These are phyloP conservation scores for Gymnopus androsaceus DNA, from an alignment of 1,284 basidiomycete species.

Conservation along the genomic window DNA sequence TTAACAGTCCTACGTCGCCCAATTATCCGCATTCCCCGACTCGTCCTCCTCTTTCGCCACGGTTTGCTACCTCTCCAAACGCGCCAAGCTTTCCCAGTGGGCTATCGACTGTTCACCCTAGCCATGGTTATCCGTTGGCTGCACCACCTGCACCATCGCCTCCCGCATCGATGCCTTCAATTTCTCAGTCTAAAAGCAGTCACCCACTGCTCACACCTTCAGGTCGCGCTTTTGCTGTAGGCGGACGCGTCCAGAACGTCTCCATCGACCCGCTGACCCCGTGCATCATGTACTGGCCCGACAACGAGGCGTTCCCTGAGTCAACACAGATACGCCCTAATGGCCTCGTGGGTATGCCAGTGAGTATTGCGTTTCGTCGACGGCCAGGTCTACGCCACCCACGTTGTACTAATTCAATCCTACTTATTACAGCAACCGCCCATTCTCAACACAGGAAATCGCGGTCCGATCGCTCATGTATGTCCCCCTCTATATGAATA, in stretches of 20 bases:
- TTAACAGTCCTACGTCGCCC: conserved; percentile 32
- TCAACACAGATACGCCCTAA: conserved; percentile 73
- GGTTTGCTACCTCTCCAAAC: conserved; percentile 35
- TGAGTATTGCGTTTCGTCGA: conserved; percentile 37
- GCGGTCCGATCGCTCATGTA: conserved; percentile 74
- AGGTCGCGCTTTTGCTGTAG: conserved; percentile 68
- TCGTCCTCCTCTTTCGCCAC: conserved; percentile 44
- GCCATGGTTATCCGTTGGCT: background rate
- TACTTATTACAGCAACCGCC: conserved; percentile 64
- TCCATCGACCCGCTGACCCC: conserved; percentile 68
- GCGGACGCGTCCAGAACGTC: conserved; percentile 76
- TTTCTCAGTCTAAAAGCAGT: conserved; percentile 25
- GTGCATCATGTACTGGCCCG: conserved; percentile 85
- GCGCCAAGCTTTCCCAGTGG: conserved; percentile 22
- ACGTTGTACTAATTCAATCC: background rate
- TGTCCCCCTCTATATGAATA: conserved; percentile 16
- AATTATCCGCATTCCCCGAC: conserved; percentile 30
- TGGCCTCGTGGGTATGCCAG: conserved; percentile 51
- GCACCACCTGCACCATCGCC: conserved; percentile 10
- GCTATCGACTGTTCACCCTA: conserved; percentile 1
- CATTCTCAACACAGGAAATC: conserved; percentile 86
- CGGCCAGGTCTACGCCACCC: background rate
- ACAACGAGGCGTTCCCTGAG: conserved; percentile 79
- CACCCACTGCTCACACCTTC: conserved; percentile 78
- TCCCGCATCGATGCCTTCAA: conserved; percentile 30